A percentile compares a stretch with the other conserved stretches of the same genome.
Evolutionary conservation across 441 rosid genomes (phyloP).

Genomic region (Gossypium gossypioides): DNA sequence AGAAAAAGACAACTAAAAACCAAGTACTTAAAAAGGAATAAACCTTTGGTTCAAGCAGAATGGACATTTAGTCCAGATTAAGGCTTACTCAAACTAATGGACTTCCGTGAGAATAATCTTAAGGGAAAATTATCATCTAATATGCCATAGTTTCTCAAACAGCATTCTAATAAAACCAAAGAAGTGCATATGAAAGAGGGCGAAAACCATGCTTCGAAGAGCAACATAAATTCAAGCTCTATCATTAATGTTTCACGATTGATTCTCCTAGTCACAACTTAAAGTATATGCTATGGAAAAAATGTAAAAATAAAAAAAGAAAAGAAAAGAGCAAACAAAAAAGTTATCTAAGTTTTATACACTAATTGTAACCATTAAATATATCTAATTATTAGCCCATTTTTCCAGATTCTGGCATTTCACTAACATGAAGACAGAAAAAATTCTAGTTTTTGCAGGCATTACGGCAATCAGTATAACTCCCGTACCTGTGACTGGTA

Average conservation of each 20-base stretch:
- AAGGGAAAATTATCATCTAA: not conserved
- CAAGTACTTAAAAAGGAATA: not conserved
- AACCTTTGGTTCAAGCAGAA: not conserved
- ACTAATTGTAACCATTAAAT: not conserved
- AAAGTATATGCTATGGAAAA: not conserved
- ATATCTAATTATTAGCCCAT: not conserved
- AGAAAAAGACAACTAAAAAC: not conserved
- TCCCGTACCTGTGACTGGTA: constrained; percentile 59
- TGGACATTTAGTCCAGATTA: not conserved
- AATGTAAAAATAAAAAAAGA: not conserved
- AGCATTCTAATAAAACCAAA: not conserved
- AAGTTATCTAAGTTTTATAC: not conserved
- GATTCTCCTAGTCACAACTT: not conserved
- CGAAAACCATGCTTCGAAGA: not conserved
- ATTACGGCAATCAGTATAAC: not conserved
- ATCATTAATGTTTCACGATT: not conserved
- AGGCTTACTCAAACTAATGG: not conserved
- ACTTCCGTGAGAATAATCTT: not conserved
- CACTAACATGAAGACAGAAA: not conserved
- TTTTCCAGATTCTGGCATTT: not conserved
- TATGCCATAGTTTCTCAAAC: not conserved
- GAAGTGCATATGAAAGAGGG: not conserved
- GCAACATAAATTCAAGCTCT: not conserved
- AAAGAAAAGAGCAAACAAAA: not conserved
- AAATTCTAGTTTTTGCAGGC: not conserved